phyloP scores from a whole-genome alignment of 768 basidiomycete species.

The Trametes gibbosa region DNA sequence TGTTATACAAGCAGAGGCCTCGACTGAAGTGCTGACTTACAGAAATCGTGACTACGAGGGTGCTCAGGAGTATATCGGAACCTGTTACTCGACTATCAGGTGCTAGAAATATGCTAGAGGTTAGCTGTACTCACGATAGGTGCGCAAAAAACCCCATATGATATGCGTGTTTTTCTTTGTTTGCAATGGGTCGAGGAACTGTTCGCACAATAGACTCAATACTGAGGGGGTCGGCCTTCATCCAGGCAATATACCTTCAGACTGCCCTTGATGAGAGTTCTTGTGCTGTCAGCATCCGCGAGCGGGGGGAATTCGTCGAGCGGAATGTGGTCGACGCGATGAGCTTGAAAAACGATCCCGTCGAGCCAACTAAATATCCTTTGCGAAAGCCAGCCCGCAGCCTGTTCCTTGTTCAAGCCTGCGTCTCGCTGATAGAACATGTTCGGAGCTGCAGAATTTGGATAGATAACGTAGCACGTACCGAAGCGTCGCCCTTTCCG shows the following conservation, averaged over 20 bases:
- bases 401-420: constrained; percentile 25
- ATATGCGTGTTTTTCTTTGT: constrained; percentile 26
- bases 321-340: constrained; percentile 40
- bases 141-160: constrained; percentile 26
- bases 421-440: too few relatives aligned
- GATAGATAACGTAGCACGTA: too few relatives aligned
- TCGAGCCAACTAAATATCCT: constrained; percentile 52
- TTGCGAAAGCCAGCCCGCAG: constrained; percentile 26
- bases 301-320: constrained; percentile 43
- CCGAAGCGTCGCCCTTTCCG: constrained; percentile 20
- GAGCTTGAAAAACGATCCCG: constrained; percentile 41
- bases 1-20: background rate
- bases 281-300: constrained; percentile 40
- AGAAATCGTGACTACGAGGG: background rate
- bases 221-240: background rate
- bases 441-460: too few relatives aligned
- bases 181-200: constrained; percentile 37
- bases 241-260: constrained; percentile 27
- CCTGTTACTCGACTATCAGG: background rate
- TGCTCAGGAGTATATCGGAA: constrained; percentile 11
- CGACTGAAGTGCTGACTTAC: constrained; percentile 7
- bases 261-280: constrained; percentile 29
- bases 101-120: background rate
- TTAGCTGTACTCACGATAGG: constrained; percentile 18
- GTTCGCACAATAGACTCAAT: constrained; percentile 24